These are phyloP conservation scores for Acanthamoeba divionensis DNA, from an alignment of 208 protist species.

Conservation along the genomic window DNA sequence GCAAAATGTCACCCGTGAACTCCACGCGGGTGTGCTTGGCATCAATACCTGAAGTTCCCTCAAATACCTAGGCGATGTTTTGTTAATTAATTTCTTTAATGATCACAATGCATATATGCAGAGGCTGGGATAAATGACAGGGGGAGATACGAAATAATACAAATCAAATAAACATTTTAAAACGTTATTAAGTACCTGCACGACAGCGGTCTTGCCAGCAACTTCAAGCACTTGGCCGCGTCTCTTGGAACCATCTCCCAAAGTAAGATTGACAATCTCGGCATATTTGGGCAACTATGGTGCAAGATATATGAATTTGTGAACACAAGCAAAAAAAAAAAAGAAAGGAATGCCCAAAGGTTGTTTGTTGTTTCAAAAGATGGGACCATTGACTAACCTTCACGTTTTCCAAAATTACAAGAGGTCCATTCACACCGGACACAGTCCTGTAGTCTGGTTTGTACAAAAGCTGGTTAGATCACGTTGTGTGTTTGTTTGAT, in stretches of 20 bases:
- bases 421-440: slow-evolving; percentile 97
- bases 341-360: not conserved
- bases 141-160: no score
- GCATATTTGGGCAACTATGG: slow-evolving; percentile 95
- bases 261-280: slow-evolving; percentile 99
- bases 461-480: not conserved
- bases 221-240: slow-evolving; percentile 98
- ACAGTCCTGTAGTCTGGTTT: slow-evolving; percentile 97
- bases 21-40: slow-evolving; percentile 93
- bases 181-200: slow-evolving; percentile 86
- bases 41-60: slow-evolving; percentile 99
- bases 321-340: not conserved
- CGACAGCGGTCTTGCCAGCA: slow-evolving; percentile 96
- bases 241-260: slow-evolving; percentile 93
- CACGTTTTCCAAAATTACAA: slow-evolving; percentile 99
- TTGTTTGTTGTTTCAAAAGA: not conserved
- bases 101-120: no score
- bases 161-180: no score
- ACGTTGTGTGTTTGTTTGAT: not conserved
- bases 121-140: no score
- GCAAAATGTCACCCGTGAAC: slow-evolving; percentile 98
- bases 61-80: slow-evolving; percentile 90
- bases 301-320: no score
- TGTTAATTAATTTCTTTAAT: no score
- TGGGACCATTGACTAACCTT: slow-evolving; percentile 74